phyloP scores from a whole-genome alignment of 129 eudicot genomes.

The Centrapalus pauciflorus region DNA sequence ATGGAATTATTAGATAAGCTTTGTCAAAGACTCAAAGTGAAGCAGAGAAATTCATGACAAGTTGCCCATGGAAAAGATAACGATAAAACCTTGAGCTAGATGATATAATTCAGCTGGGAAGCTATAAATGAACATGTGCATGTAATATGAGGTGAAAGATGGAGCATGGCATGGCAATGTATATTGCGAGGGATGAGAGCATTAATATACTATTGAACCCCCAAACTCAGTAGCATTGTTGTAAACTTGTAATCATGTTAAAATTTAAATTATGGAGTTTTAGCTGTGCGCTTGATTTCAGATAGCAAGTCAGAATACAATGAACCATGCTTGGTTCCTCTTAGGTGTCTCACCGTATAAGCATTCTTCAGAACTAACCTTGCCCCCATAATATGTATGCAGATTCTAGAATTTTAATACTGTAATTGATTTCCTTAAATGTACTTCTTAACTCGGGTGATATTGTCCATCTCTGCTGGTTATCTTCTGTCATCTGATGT shows the following conservation, averaged over 20 bases:
- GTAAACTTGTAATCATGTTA: background rate
- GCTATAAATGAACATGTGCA: background rate
- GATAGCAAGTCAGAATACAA: background rate
- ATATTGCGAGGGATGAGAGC: background rate
- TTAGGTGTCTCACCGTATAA: background rate
- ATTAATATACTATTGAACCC: too few relatives aligned
- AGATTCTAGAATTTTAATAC: slow-evolving; percentile 4
- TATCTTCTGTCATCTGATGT: background rate
- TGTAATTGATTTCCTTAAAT: background rate
- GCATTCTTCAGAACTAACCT: background rate
- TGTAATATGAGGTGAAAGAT: background rate
- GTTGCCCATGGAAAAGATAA: background rate
- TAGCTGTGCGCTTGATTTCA: background rate
- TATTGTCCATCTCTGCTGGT: slow-evolving; percentile 7
- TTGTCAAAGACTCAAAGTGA: background rate
- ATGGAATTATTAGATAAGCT: background rate
- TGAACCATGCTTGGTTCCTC: background rate
- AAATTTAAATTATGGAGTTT: background rate
- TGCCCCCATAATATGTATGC: background rate
- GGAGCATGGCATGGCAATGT: background rate
- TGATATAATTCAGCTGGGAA: too few relatives aligned
- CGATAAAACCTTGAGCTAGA: background rate
- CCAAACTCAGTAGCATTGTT: too few relatives aligned
- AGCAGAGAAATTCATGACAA: background rate
- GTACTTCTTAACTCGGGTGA: background rate